These are phyloP conservation scores for Pachysandra terminalis DNA, from an alignment of 164 flowering plant genomes.

Conservation along the genomic window DNA sequence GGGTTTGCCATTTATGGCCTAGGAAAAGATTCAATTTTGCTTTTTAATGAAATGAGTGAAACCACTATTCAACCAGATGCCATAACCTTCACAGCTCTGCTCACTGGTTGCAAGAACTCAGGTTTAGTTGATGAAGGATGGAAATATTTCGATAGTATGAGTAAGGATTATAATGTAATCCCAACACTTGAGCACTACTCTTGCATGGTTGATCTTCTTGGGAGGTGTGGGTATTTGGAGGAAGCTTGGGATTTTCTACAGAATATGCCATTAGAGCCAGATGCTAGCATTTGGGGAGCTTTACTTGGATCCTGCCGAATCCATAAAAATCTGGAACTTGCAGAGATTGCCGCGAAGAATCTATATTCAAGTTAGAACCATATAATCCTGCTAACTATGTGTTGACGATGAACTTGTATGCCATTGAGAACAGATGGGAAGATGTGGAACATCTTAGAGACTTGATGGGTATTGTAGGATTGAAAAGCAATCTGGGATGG, in stretches of 20 bases:
- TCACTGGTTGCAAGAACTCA: slow-evolving; percentile 60
- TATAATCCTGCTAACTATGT: slow-evolving; percentile 55
- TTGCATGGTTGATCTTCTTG: slow-evolving; percentile 81
- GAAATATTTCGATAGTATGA: slow-evolving; percentile 60
- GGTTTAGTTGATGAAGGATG: slow-evolving; percentile 59
- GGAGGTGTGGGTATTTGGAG: slow-evolving; percentile 55
- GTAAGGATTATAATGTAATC: slow-evolving; percentile 24
- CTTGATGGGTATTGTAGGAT: slow-evolving; percentile 29
- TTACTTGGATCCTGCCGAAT: slow-evolving; percentile 49
- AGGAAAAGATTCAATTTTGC: slow-evolving; percentile 42
- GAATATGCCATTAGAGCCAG: slow-evolving; percentile 55
- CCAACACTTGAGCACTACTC: slow-evolving; percentile 68
- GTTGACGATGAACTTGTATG: slow-evolving; percentile 46
- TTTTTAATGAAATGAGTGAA: slow-evolving; percentile 44
- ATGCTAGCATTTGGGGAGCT: slow-evolving; percentile 64
- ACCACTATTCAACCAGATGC: slow-evolving; percentile 44
- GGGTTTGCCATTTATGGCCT: slow-evolving; percentile 46
- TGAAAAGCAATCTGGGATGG: slow-evolving; percentile 39
- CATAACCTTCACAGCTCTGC: slow-evolving; percentile 58
- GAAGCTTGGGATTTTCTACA: slow-evolving; percentile 65
- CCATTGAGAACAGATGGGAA: slow-evolving; percentile 42
- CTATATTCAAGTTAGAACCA: slow-evolving; percentile 56
- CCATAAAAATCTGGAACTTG: slow-evolving; percentile 40
- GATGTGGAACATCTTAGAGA: slow-evolving; percentile 43
- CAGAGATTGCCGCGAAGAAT: slow-evolving; percentile 48